A percentile compares a stretch with the other conserved stretches of the same genome.
These are phyloP conservation scores for Vitis amurensis DNA, from an alignment of 164 flowering plant genomes.

Conservation along the genomic window DNA sequence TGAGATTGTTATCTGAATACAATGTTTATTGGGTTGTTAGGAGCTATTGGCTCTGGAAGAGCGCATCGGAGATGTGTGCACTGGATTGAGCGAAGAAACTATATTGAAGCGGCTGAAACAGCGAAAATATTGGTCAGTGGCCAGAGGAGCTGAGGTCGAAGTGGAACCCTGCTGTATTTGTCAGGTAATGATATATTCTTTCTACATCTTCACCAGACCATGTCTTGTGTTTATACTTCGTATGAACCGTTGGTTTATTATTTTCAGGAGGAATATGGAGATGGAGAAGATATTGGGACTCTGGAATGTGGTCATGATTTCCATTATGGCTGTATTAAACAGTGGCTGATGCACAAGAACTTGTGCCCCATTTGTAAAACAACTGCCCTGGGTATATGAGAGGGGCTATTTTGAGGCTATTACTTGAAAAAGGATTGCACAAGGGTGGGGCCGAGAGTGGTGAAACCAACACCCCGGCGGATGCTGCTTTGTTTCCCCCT, in stretches of 20 bases:
- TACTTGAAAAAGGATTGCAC: too few species aligned
- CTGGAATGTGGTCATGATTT: slow-evolving; percentile 85
- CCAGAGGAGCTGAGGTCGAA: slow-evolving; percentile 31
- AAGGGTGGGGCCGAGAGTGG: too few species aligned
- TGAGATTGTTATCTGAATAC: neutral
- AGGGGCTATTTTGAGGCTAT: neutral
- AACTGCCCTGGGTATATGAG: slow-evolving; percentile 48
- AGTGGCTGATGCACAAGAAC: slow-evolving; percentile 79
- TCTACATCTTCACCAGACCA: neutral
- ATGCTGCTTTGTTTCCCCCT: neutral
- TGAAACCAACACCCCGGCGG: neutral
- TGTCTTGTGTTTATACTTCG: slow-evolving; percentile 1
- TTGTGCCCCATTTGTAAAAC: slow-evolving; percentile 89
- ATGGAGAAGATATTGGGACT: slow-evolving; percentile 69
- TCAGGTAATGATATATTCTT: slow-evolving; percentile 41
- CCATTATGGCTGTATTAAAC: slow-evolving; percentile 67
- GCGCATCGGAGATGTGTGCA: slow-evolving; percentile 75
- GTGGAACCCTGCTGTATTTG: slow-evolving; percentile 81
- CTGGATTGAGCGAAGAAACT: slow-evolving; percentile 74
- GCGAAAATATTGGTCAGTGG: slow-evolving; percentile 22
- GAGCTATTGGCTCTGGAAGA: slow-evolving; percentile 83
- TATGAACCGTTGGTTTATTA: neutral
- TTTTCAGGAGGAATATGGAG: slow-evolving; percentile 74
- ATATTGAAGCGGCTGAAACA: slow-evolving; percentile 45
- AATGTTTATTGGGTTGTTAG: slow-evolving; percentile 28